These are phyloP conservation scores for Meyerozyma guilliermondii DNA, from an alignment of 1,139 yeast species.

Conservation along the genomic window DNA sequence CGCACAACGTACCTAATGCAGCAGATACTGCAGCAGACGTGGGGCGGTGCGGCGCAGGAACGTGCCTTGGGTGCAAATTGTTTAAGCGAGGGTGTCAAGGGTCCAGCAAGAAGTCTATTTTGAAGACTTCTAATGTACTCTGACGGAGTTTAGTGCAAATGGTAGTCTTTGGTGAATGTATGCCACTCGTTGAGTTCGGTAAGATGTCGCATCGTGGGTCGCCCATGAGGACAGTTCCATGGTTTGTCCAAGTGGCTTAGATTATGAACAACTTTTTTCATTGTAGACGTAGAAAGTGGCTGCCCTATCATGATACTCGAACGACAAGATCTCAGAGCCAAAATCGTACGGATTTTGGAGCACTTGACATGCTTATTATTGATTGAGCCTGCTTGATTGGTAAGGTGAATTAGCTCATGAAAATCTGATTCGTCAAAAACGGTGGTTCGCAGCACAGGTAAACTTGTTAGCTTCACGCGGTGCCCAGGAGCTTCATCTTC, in stretches of 20 bases:
- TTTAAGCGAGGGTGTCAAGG: no score
- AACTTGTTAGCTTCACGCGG: slow-evolving; percentile 50
- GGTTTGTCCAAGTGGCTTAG: slow-evolving; percentile 79
- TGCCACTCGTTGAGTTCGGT: slow-evolving; percentile 52
- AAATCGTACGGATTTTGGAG: slow-evolving; percentile 72
- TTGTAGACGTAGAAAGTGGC: slow-evolving; percentile 49
- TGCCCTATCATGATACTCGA: slow-evolving; percentile 92
- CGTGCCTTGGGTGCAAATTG: no score
- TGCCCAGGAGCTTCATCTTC: slow-evolving; percentile 45
- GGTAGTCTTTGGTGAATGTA: not conserved
- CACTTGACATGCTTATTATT: slow-evolving; percentile 49
- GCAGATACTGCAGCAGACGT: no score
- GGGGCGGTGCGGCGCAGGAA: no score
- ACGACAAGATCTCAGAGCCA: slow-evolving; percentile 95
- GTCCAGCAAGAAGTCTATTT: no score
- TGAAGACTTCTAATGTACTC: no score
- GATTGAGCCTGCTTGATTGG: slow-evolving; percentile 28
- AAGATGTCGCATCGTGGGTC: slow-evolving; percentile 93
- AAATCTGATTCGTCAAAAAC: slow-evolving; percentile 67
- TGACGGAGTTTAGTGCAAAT: not conserved
- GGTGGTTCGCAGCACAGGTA: slow-evolving; percentile 71
- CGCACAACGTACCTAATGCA: no score
- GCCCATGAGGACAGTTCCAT: slow-evolving; percentile 98
- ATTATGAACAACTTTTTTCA: slow-evolving; percentile 65
- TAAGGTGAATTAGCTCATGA: slow-evolving; percentile 64